phyloP scores from a whole-genome alignment of 805 yeast genomes.

The Saccharomycopsis amapae region DNA sequence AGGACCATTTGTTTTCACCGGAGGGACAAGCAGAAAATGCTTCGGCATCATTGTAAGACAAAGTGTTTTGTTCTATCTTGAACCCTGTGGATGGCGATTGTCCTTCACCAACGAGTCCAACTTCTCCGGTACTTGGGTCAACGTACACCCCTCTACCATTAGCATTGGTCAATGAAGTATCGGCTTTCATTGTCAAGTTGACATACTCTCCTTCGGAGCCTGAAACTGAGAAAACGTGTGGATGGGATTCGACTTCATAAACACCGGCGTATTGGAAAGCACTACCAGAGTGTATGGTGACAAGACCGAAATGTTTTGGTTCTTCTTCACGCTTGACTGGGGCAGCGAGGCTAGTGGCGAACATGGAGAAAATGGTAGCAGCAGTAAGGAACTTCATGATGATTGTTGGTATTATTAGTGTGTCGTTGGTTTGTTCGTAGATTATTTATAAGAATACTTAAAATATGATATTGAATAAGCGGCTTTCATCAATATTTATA shows the following conservation, averaged over 20 bases:
- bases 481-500: no score
- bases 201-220: constrained; percentile 3
- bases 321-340: no score
- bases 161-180: constrained; percentile 1
- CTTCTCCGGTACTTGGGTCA: constrained; percentile 3
- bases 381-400: no score
- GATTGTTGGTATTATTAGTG: no score
- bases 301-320: constrained; percentile 6
- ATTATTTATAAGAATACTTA: no score
- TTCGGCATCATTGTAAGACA: neutral
- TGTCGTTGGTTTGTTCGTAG: no score
- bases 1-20: no score
- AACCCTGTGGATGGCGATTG: constrained; percentile 6
- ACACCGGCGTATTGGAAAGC: neutral
- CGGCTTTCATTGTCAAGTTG: neutral
- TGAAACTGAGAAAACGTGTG: constrained; percentile 5
- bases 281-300: constrained; percentile 2
- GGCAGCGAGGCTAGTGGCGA: no score
- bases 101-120: constrained; percentile 8
- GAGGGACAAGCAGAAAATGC: constrained; percentile 5
- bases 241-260: constrained; percentile 1
- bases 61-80: no score
- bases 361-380: no score
- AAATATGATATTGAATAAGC: no score
- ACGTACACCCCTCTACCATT: constrained; percentile 2